Evolutionary conservation across 2,329 filamentous ascomycete genomes (phyloP).

Genomic region (Sporothrix luriei): DNA sequence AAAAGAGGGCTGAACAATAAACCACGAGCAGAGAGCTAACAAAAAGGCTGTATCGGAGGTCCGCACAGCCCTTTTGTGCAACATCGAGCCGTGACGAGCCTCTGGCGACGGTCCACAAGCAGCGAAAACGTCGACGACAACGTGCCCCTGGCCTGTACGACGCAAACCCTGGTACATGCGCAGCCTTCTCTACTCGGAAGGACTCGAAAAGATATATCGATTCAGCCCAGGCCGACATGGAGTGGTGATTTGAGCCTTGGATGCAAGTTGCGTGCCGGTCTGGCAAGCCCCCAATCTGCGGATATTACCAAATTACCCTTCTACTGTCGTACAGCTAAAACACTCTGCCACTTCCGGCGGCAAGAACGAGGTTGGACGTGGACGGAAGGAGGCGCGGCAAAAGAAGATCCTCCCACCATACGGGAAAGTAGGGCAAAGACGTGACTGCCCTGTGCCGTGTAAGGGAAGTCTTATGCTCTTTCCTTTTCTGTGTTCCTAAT

Average conservation of each 20-base stretch:
- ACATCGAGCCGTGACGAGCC: not conserved
- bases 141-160: not conserved
- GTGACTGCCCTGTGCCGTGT: conserved; percentile 10
- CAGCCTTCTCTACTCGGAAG: not conserved
- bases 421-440: conserved; percentile 1
- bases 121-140: not conserved
- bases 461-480: not conserved
- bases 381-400: not conserved
- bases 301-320: not conserved
- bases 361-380: not conserved
- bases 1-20: not conserved
- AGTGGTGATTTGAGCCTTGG: not conserved
- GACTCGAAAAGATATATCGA: not conserved
- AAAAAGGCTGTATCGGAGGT: not conserved
- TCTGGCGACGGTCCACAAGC: not conserved
- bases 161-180: not conserved
- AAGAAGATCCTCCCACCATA: not conserved
- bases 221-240: not conserved
- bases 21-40: not conserved
- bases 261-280: not conserved
- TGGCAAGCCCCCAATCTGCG: not conserved
- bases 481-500: not conserved
- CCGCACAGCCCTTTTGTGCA: conserved; percentile 3
- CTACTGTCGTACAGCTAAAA: not conserved
- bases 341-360: not conserved